These are phyloP conservation scores for Effrenium voratum DNA, from an alignment of 73 alveolate species.

Conservation along the genomic window DNA sequence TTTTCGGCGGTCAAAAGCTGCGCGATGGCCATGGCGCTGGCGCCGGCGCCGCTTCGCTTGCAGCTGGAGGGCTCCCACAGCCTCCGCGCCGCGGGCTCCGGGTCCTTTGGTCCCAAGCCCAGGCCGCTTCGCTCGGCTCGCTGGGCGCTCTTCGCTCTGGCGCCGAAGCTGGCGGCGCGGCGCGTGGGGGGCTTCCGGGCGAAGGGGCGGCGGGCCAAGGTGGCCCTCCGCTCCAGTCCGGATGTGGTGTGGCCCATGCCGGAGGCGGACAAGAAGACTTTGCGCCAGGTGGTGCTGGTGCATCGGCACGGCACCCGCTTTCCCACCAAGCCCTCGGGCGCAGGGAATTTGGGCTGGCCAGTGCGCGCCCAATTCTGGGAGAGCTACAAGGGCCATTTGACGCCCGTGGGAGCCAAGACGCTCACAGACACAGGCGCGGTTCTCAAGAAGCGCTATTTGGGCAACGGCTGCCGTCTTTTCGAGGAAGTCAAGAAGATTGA, in stretches of 20 bases:
- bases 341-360: constrained; percentile 78
- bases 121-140: no score
- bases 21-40: no score
- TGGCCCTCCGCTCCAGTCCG: no score
- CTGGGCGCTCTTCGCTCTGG: no score
- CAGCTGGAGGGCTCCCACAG: no score
- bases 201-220: no score
- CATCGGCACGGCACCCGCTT: constrained; percentile 93
- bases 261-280: constrained; percentile 51
- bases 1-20: no score
- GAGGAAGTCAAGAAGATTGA: constrained; percentile 61
- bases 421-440: constrained; percentile 71
- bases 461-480: constrained; percentile 45
- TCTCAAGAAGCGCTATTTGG: background rate
- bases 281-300: constrained; percentile 66
- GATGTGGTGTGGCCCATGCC: constrained; percentile 88
- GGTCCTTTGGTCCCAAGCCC: no score
- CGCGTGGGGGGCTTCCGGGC: no score
- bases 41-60: no score
- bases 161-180: no score
- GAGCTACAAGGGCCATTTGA: constrained; percentile 82
- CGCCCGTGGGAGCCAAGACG: constrained; percentile 70
- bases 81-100: no score
- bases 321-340: constrained; percentile 84
- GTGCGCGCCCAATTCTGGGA: constrained; percentile 91